A percentile compares a stretch with the other conserved stretches of the same genome.
Conservation (phyloP, 2,329 filamentous ascomycete species). For the Lasiodiplodia citricola region DNA sequence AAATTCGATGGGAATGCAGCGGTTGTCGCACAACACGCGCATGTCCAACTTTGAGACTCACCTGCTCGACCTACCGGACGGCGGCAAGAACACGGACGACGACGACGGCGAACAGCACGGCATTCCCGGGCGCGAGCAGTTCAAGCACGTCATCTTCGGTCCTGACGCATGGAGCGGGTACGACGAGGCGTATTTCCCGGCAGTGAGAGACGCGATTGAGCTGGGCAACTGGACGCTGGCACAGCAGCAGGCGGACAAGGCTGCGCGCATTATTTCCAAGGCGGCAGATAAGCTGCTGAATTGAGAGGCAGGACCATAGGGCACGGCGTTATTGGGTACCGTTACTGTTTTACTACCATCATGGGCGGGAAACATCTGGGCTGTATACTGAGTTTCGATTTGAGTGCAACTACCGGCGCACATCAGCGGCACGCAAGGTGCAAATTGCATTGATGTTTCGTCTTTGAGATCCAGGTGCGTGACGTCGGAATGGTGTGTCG, state of each 20-base stretch:
- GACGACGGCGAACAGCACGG: slow-evolving; percentile 52
- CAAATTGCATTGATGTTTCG: slow-evolving; percentile 1
- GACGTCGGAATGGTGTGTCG: not conserved
- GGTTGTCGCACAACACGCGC: slow-evolving; percentile 78
- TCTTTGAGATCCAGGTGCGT: not conserved
- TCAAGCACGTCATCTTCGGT: slow-evolving; percentile 90
- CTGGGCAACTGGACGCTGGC: slow-evolving; percentile 72
- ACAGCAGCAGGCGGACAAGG: slow-evolving; percentile 71
- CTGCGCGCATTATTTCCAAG: slow-evolving; percentile 68
- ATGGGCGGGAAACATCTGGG: slow-evolving; percentile 12
- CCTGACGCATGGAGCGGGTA: slow-evolving; percentile 78
- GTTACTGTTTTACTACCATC: not conserved
- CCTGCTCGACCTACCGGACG: slow-evolving; percentile 72
- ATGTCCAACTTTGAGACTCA: slow-evolving; percentile 83
- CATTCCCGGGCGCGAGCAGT: slow-evolving; percentile 86
- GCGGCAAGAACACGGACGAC: slow-evolving; percentile 39
- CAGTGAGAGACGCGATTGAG: slow-evolving; percentile 81
- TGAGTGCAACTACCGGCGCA: slow-evolving; percentile 13
- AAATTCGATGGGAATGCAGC: slow-evolving; percentile 66
- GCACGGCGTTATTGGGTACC: slow-evolving; percentile 8
- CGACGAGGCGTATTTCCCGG: slow-evolving; percentile 75
- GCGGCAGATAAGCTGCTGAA: slow-evolving; percentile 49
- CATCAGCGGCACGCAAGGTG: slow-evolving; percentile 9
- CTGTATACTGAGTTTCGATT: slow-evolving; percentile 16
- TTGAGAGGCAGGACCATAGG: slow-evolving; percentile 7